Conservation (phyloP, 1,139 yeast species). For the Wickerhamomyces sp. region DNA sequence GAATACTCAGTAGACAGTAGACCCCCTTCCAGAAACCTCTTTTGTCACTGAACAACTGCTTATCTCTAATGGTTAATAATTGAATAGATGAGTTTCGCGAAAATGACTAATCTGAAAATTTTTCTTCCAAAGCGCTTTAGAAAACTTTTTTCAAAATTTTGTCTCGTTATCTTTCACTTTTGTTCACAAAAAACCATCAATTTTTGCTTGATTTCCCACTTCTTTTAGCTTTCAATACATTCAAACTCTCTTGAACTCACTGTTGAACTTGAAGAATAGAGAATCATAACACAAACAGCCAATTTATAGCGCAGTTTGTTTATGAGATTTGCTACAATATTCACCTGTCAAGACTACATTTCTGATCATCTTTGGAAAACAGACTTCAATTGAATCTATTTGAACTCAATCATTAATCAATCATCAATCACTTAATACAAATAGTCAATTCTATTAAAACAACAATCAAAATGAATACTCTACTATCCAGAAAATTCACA, state of each 20-base stretch:
- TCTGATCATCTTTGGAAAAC: slow-evolving; percentile 51
- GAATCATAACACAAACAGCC: neutral
- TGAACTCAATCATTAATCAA: too few relatives aligned
- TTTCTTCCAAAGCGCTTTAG: neutral
- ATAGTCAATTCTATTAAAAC: slow-evolving; percentile 2
- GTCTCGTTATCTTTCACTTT: neutral
- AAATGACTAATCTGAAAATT: neutral
- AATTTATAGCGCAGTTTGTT: slow-evolving; percentile 2
- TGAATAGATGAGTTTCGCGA: neutral
- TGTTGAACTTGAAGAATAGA: too few relatives aligned
- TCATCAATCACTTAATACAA: slow-evolving; percentile 1
- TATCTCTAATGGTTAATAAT: slow-evolving; percentile 1
- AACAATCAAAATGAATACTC: slow-evolving; percentile 10
- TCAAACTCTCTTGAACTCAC: neutral
- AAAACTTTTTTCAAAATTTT: neutral
- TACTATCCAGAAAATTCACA: slow-evolving; percentile 15
- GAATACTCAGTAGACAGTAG: too few relatives aligned
- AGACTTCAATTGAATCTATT: neutral
- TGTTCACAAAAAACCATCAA: neutral
- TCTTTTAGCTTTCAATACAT: neutral
- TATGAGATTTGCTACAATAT: slow-evolving; percentile 24
- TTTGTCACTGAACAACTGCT: too few relatives aligned
- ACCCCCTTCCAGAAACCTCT: too few relatives aligned
- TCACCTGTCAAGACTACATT: slow-evolving; percentile 39
- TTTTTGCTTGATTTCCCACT: neutral